Evolutionary conservation across 108 stramenopile genomes (phyloP).

Genomic region (Cyclotella atomus): DNA sequence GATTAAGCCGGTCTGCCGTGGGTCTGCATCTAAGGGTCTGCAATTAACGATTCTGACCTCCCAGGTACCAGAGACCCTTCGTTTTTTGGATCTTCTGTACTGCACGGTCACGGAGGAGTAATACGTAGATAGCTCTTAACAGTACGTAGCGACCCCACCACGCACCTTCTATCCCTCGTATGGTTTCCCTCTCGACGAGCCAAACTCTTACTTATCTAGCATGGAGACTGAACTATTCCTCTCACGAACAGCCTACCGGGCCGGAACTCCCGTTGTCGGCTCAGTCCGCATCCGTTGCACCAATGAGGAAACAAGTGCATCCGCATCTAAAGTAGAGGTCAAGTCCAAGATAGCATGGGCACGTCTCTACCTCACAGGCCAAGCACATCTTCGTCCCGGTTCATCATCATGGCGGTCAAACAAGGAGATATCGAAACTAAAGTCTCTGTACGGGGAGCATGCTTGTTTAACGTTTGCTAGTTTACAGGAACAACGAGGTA

Average conservation of each 20-base stretch:
- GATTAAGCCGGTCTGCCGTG: too few species aligned
- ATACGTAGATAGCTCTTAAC: too few species aligned
- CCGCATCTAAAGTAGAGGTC: background rate
- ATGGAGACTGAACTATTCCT: conserved; percentile 39
- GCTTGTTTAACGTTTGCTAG: conserved; percentile 38
- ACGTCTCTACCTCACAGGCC: conserved; percentile 41
- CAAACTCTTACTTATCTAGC: too few species aligned
- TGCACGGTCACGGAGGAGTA: too few species aligned
- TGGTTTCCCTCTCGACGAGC: too few species aligned
- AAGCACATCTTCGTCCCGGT: conserved; percentile 20
- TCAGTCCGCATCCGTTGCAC: conserved; percentile 25
- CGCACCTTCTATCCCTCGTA: too few species aligned
- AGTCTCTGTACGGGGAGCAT: conserved; percentile 38
- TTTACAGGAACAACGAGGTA: conserved; percentile 21
- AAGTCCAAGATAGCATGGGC: conserved; percentile 19
- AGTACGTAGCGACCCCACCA: too few species aligned
- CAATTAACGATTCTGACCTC: too few species aligned
- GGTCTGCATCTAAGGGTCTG: too few species aligned
- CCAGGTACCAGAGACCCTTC: too few species aligned
- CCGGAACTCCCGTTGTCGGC: conserved; percentile 43
- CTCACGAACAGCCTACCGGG: conserved; percentile 38
- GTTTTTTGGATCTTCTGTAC: too few species aligned
- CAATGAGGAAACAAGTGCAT: background rate
- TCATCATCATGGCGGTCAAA: conserved; percentile 29
- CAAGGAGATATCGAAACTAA: conserved; percentile 29